Percentiles rank a stretch among this genome's conserved stretches.
phyloP scores from a whole-genome alignment of 345 rosid species.

The Populus nigra region DNA sequence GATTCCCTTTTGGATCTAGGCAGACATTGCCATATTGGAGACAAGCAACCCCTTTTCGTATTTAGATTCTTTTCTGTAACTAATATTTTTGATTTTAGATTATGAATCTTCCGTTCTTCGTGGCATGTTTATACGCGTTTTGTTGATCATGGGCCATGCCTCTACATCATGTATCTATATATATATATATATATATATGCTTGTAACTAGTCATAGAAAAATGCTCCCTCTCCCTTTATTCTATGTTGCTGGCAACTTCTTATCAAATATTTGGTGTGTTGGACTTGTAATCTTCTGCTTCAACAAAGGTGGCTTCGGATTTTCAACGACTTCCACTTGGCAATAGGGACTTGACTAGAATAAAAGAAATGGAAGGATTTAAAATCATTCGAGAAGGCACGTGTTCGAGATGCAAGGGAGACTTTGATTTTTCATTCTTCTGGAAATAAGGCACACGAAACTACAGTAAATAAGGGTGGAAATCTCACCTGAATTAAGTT shows the following conservation, averaged over 20 bases:
- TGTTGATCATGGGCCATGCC: neutral
- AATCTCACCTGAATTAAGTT: too few species aligned
- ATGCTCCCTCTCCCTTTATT: neutral
- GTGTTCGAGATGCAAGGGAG: too few species aligned
- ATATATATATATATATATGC: neutral
- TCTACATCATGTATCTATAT: neutral
- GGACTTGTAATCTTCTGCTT: neutral
- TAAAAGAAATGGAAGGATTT: neutral
- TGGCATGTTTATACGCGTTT: neutral
- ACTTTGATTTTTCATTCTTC: too few species aligned
- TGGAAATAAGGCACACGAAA: too few species aligned
- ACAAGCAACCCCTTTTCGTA: neutral
- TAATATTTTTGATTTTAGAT: neutral
- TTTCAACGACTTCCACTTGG: neutral
- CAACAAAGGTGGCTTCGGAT: neutral
- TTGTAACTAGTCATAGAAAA: neutral
- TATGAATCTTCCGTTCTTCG: neutral
- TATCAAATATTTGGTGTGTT: neutral
- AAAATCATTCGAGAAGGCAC: neutral
- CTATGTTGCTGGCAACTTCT: neutral
- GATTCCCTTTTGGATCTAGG: neutral
- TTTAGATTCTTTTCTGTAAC: constrained; percentile 10
- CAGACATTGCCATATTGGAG: neutral
- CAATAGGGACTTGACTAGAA: neutral
- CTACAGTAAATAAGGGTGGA: too few species aligned